These are phyloP conservation scores for Phytopythium sindhum DNA, from an alignment of 352 stramenopile genomes.

Conservation along the genomic window DNA sequence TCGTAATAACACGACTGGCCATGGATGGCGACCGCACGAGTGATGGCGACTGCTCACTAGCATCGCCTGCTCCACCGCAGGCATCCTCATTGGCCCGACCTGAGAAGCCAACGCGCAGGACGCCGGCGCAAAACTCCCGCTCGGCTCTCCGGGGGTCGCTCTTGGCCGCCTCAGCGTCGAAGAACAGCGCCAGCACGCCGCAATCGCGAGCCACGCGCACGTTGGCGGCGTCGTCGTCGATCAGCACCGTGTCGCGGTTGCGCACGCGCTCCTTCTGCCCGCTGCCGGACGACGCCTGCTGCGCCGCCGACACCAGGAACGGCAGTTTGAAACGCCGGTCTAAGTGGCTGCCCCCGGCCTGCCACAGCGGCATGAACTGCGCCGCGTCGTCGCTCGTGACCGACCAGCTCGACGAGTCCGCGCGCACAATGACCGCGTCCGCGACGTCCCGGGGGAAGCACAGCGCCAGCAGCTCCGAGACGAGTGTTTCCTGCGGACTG, in stretches of 20 bases:
- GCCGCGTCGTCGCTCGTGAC: constrained; percentile 39
- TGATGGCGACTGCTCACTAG: background rate
- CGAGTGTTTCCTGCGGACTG: constrained; percentile 65
- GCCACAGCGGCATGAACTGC: constrained; percentile 56
- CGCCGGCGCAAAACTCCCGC: constrained; percentile 35
- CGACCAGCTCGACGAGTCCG: constrained; percentile 60
- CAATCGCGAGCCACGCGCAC: constrained; percentile 70
- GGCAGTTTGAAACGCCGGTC: constrained; percentile 73
- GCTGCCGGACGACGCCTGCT: constrained; percentile 25
- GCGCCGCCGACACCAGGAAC: constrained; percentile 71
- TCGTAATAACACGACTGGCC: background rate
- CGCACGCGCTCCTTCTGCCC: constrained; percentile 23
- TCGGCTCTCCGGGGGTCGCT: constrained; percentile 20
- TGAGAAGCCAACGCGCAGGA: constrained; percentile 12
- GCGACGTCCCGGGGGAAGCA: constrained; percentile 41
- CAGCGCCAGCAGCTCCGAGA: constrained; percentile 50
- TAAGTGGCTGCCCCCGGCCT: constrained; percentile 42
- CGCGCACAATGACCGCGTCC: constrained; percentile 48
- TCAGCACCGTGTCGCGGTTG: constrained; percentile 69
- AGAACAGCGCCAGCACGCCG: constrained; percentile 69
- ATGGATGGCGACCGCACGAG: background rate
- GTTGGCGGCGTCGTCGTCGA: constrained; percentile 80
- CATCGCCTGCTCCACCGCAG: constrained; percentile 5
- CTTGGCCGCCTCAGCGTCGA: constrained; percentile 36
- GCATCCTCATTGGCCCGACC: background rate